Conservation (phyloP, 805 yeast genomes). For the Cyberlindnera euphorbiae region DNA sequence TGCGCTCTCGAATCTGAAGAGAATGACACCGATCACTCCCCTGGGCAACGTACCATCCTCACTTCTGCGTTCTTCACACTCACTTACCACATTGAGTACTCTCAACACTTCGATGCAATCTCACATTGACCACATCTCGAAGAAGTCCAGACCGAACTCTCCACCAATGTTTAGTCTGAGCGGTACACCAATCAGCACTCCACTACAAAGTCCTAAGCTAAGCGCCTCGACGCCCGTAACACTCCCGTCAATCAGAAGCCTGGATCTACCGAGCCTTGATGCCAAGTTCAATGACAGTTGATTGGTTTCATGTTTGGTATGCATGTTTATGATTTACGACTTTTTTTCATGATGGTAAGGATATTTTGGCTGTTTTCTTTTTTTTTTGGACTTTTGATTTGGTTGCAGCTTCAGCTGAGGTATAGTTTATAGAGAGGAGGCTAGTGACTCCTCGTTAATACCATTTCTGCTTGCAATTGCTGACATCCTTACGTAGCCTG, state of each 20-base stretch:
- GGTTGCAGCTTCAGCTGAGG: too few relatives aligned
- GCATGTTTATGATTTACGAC: too few relatives aligned
- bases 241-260: constrained; percentile 25
- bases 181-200: constrained; percentile 48
- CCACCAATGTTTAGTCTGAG: constrained; percentile 35
- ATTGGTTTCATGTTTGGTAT: too few relatives aligned
- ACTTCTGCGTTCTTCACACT: constrained; percentile 18
- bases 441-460: too few relatives aligned
- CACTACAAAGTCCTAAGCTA: constrained; percentile 44
- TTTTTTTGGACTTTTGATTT: too few relatives aligned
- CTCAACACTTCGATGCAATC: constrained; percentile 22
- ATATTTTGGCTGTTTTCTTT: too few relatives aligned
- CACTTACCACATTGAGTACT: constrained; percentile 20
- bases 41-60: constrained; percentile 13
- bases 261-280: constrained; percentile 24
- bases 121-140: constrained; percentile 26
- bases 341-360: too few relatives aligned
- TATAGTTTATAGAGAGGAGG: too few relatives aligned
- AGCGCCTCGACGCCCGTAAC: constrained; percentile 15
- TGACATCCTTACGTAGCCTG: too few relatives aligned
- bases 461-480: too few relatives aligned
- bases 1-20: constrained; percentile 23
- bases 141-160: constrained; percentile 45
- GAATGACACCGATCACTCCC: constrained; percentile 39
- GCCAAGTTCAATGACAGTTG: not conserved